A percentile compares a stretch with the other conserved stretches of the same genome.
phyloP scores from a whole-genome alignment of 1,139 yeast genomes.

The Geotrichum klebahnii region DNA sequence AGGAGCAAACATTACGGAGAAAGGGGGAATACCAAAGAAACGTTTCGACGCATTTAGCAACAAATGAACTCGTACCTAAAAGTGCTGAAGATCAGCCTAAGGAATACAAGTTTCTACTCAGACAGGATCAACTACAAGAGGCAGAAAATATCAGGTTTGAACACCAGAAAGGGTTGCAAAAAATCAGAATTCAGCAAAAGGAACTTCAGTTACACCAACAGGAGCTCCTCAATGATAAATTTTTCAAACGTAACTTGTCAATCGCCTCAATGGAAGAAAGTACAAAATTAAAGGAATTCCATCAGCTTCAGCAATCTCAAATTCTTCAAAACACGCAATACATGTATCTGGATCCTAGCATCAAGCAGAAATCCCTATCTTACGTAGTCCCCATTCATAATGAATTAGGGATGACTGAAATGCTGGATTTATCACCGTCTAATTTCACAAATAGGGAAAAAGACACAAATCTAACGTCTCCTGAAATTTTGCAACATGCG shows the following conservation, averaged over 20 bases:
- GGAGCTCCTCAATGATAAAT: slow-evolving; percentile 7
- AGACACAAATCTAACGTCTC: no score
- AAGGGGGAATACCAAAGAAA: slow-evolving; percentile 16
- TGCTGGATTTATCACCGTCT: no score
- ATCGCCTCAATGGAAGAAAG: slow-evolving; percentile 8
- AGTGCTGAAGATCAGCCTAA: slow-evolving; percentile 20
- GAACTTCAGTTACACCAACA: slow-evolving; percentile 8
- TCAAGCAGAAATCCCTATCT: background rate
- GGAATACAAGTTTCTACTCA: slow-evolving; percentile 14
- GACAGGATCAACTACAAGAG: slow-evolving; percentile 14
- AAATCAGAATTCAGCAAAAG: slow-evolving; percentile 54
- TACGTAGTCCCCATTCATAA: slow-evolving; percentile 14
- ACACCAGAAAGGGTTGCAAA: slow-evolving; percentile 14
- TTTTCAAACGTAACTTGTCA: slow-evolving; percentile 5
- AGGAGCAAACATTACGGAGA: slow-evolving; percentile 18
- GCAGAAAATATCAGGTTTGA: slow-evolving; percentile 12
- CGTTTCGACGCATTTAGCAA: slow-evolving; percentile 17
- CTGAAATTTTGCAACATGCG: no score
- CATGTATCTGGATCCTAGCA: background rate
- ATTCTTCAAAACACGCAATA: slow-evolving; percentile 4
- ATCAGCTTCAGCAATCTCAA: slow-evolving; percentile 1
- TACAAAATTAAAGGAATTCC: slow-evolving; percentile 2
- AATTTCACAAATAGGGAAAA: no score
- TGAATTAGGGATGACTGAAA: no score
- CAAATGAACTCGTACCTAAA: slow-evolving; percentile 19